These are phyloP conservation scores for Leptomonas pyrrhocoris DNA, from an alignment of 208 protist species.

Conservation along the genomic window DNA sequence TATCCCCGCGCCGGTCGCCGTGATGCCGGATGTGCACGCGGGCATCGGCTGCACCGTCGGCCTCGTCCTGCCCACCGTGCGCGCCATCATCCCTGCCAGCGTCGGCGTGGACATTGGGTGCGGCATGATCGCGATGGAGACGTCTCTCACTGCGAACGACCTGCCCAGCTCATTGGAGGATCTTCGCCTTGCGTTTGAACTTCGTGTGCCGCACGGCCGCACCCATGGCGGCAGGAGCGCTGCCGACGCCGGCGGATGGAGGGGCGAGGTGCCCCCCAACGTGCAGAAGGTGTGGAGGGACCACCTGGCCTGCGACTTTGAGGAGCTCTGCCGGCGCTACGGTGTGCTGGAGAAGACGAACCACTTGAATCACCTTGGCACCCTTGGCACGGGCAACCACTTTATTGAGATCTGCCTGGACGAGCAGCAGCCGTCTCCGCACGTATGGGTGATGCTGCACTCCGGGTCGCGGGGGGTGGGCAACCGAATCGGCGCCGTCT, in stretches of 20 bases:
- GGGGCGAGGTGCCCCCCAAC: slow-evolving; percentile 42
- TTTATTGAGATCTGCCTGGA: slow-evolving; percentile 92
- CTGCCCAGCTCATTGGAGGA: slow-evolving; percentile 60
- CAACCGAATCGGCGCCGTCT: slow-evolving; percentile 83
- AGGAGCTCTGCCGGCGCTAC: slow-evolving; percentile 62
- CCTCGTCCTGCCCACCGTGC: slow-evolving; percentile 82
- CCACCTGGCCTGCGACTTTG: slow-evolving; percentile 66
- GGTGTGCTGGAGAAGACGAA: slow-evolving; percentile 62
- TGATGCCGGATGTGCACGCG: slow-evolving; percentile 91
- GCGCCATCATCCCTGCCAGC: slow-evolving; percentile 82
- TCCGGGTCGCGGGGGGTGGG: slow-evolving; percentile 89
- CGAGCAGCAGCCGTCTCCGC: slow-evolving; percentile 34
- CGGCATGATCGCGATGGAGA: slow-evolving; percentile 87
- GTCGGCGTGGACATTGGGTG: slow-evolving; percentile 93
- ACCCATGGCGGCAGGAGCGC: slow-evolving; percentile 62
- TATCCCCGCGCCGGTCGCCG: slow-evolving; percentile 72
- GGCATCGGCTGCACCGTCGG: slow-evolving; percentile 86
- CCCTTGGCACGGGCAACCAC: slow-evolving; percentile 89
- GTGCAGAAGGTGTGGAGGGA: slow-evolving; percentile 60
- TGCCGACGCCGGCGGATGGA: slow-evolving; percentile 76
- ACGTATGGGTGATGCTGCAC: slow-evolving; percentile 93
- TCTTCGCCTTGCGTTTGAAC: slow-evolving; percentile 79
- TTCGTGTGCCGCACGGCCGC: slow-evolving; percentile 78
- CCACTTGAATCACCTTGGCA: slow-evolving; percentile 85
- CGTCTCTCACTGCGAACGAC: slow-evolving; percentile 66